These are phyloP conservation scores for Paraconiothyrium sp. DNA, from an alignment of 2,329 filamentous ascomycete genomes.

Conservation along the genomic window DNA sequence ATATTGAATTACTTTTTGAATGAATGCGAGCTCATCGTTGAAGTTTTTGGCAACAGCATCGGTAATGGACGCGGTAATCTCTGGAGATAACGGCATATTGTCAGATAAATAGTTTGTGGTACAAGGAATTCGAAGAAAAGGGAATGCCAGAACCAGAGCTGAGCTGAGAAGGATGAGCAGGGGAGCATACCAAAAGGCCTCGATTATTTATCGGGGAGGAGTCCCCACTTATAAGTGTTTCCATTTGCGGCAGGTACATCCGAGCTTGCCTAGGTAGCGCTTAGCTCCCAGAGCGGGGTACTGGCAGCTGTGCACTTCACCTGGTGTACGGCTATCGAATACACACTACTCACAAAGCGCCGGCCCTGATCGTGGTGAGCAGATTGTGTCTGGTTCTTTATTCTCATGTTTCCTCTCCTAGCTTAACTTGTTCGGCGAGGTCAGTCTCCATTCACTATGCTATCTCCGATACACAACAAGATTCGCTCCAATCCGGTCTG, in stretches of 20 bases:
- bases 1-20: constrained; percentile 30
- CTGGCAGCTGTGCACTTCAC: constrained; percentile 1
- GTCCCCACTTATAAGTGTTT: constrained; percentile 2
- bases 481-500: too few relatives aligned
- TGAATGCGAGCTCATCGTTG: constrained; percentile 25
- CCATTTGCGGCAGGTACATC: constrained; percentile 4
- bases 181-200: not conserved
- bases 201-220: not conserved
- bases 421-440: not conserved
- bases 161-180: not conserved
- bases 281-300: constrained; percentile 8
- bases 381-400: not conserved
- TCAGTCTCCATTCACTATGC: too few relatives aligned
- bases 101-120: not conserved
- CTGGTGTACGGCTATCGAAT: not conserved
- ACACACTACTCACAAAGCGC: not conserved
- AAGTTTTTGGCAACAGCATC: constrained; percentile 29
- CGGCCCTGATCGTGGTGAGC: not conserved
- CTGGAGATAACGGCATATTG: constrained; percentile 21
- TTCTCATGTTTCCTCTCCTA: not conserved
- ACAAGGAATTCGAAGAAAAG: not conserved
- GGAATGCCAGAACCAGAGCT: not conserved
- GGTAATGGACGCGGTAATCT: constrained; percentile 22
- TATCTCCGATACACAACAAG: too few relatives aligned
- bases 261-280: not conserved